Base-by-base conservation (phyloP, 2,329 filamentous ascomycete genomes). In the Coniochaeta ligniaria region DNA sequence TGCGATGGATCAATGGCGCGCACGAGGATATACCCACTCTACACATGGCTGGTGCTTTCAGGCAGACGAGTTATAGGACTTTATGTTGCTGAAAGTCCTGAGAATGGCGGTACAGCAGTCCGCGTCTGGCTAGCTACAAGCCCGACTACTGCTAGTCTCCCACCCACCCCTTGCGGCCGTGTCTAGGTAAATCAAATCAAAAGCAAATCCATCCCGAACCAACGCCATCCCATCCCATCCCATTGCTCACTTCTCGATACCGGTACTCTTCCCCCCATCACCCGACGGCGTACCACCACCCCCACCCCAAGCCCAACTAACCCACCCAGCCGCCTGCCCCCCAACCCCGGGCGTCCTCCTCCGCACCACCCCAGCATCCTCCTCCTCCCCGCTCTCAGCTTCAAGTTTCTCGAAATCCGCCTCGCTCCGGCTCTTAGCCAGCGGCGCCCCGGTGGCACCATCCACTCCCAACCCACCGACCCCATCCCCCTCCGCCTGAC, bases 331-430 rank as follows among this genome's bases (percentile, higher is more conserved):
- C 20, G 31, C 17, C 35, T 36, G 31, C 1, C 54, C 14, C 1
- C 74, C 74, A n/a, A 72, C 71, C 6, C 62, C 64, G 31, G 66
- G 58, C 35, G 61, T 43, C 28, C 55, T 61, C 58, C 63, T 66
- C 60, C 54, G 38, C 67, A 57, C 20, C 64, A 22, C 64, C 60
- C 24, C 66, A 64, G 63, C 67, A 64, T 63, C 76, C 66, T 61
- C 70, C 69, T 84, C 86, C 28, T 77, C 77, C 11, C 81, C 82
- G 68, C 86, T 88, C 70, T 93, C 89, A 36, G 87, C 86, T 63
- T 95, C 90, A 66, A 96, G 91, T 72, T 91, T 90, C 70, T 96
- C 92, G 70, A 97, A 97, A 67, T 96, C 94, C 22, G 84, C 85
- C 71, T 96, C 92, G 72, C 91, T 96, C 64, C 87, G 86, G 70